Evolutionary conservation across 768 basidiomycete genomes (phyloP).

Genomic region (Crassisporium funariophilum): DNA sequence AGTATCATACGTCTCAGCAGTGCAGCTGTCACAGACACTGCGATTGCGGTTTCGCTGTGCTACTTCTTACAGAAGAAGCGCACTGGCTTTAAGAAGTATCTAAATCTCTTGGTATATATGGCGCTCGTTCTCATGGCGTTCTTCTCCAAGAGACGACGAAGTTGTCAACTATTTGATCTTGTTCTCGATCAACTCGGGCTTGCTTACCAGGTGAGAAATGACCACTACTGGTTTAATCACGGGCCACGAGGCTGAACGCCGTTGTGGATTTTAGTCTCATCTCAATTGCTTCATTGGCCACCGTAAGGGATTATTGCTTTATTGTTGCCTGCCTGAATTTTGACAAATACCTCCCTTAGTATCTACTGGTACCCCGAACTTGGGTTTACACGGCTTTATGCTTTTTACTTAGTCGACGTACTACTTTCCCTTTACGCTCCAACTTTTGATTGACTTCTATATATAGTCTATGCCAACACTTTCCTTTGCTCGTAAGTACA

Average conservation of each 20-base stretch:
- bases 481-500: slow-evolving; percentile 33
- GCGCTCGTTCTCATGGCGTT: not conserved
- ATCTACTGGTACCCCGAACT: slow-evolving; percentile 28
- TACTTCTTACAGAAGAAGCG: slow-evolving; percentile 34
- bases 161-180: slow-evolving; percentile 36
- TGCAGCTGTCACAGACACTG: slow-evolving; percentile 35
- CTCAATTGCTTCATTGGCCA: slow-evolving; percentile 31
- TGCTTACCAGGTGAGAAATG: slow-evolving; percentile 27
- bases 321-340: not conserved
- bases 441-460: not conserved
- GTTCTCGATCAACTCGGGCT: slow-evolving; percentile 34
- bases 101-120: not conserved
- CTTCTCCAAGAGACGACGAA: slow-evolving; percentile 28
- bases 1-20: slow-evolving; percentile 32
- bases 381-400: slow-evolving; percentile 38
- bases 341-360: slow-evolving; percentile 17
- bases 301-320: slow-evolving; percentile 17
- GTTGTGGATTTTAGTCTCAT: slow-evolving; percentile 18
- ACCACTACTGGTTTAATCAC: not conserved
- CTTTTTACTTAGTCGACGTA: slow-evolving; percentile 34
- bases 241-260: not conserved
- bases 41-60: slow-evolving; percentile 30
- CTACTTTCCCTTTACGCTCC: slow-evolving; percentile 5
- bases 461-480: slow-evolving; percentile 33
- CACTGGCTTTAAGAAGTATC: slow-evolving; percentile 33